Base-by-base conservation (phyloP, 306 rosid genomes). In the Hippophae tibetana region DNA sequence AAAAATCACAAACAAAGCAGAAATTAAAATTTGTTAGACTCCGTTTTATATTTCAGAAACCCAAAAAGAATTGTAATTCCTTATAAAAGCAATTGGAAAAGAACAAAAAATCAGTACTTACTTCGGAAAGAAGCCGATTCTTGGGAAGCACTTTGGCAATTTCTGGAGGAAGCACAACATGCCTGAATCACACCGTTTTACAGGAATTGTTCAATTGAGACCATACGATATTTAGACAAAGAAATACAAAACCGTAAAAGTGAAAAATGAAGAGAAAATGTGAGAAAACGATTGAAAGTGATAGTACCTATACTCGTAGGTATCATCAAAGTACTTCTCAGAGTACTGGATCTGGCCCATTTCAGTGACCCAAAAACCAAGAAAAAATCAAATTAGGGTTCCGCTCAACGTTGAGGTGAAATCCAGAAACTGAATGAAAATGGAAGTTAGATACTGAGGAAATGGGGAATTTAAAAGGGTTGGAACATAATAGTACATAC, bases 321-420 rank as follows among this genome's bases (percentile, higher is more conserved):
- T 82, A 54, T 88, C 99, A 57, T 92, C 99, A 57, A 80, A 85
- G 60, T 92, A 92, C 74, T 88, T 92, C 79, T 92, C 99, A 25
- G 96, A 92, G 67, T 92, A 88, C 78, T 92, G 95, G 87, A 92
- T 92, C 95, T 88, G 99, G 75, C 96, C 95, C 96, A 92, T 92
- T 52, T 31, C 38, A 31, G 5, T 31, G 5, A 31, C 38, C 38
- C 38, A 31, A 31, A 31, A 31, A 31, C 38, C 38, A 31, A 5
- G 56, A 57, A 52, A 64, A 44, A 64, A 44, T 18, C 12, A 31
- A 13, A 48, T 11, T 54, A 56, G 60, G 59, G 63, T 66, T 72
- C 6, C 38, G 38, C 38, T 31, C 38, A 4, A 31, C 38, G 38
- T 31, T 31, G 38, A 31, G 38, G 38, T 31, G 5, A 31, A 31